phyloP scores from a whole-genome alignment of 331 rosid species.

The Malus hybrid region DNA sequence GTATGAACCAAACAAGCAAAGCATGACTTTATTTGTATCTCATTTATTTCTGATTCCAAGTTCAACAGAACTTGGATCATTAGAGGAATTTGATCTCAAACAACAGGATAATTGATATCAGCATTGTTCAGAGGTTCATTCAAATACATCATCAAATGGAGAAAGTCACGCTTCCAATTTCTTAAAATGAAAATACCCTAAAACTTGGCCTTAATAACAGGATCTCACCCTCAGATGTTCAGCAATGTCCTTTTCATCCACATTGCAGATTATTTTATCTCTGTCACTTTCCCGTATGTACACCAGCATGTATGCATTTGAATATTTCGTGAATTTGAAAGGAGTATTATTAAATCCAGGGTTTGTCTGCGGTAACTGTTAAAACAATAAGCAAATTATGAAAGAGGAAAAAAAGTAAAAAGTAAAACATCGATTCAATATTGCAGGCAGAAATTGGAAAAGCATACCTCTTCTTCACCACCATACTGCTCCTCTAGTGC shows the following conservation, averaged over 20 bases:
- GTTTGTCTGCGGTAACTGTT: slow-evolving; percentile 82
- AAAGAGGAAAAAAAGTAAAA: neutral
- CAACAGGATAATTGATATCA: neutral
- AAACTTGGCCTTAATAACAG: slow-evolving; percentile 14
- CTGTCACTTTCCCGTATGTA: slow-evolving; percentile 88
- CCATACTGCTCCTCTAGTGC: slow-evolving; percentile 98
- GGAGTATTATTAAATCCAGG: slow-evolving; percentile 94
- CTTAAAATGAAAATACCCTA: neutral
- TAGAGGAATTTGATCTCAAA: neutral
- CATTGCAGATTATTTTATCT: slow-evolving; percentile 86
- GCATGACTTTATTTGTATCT: neutral
- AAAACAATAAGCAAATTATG: slow-evolving; percentile 18
- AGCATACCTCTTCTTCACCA: slow-evolving; percentile 86
- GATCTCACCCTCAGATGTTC: slow-evolving; percentile 83
- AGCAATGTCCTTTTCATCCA: slow-evolving; percentile 94
- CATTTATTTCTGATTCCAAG: neutral
- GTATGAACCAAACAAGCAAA: slow-evolving; percentile 1
- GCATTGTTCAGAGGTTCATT: slow-evolving; percentile 1
- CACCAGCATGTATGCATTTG: slow-evolving; percentile 94
- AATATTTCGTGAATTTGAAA: slow-evolving; percentile 85
- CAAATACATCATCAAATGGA: neutral
- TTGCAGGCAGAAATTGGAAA: slow-evolving; percentile 15
- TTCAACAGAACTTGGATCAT: neutral
- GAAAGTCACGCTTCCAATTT: neutral
- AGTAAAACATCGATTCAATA: slow-evolving; percentile 1